Base-by-base conservation (phyloP, 202 grass and related monocot genomes). In the Schoenoplectus tabernaemontani region DNA sequence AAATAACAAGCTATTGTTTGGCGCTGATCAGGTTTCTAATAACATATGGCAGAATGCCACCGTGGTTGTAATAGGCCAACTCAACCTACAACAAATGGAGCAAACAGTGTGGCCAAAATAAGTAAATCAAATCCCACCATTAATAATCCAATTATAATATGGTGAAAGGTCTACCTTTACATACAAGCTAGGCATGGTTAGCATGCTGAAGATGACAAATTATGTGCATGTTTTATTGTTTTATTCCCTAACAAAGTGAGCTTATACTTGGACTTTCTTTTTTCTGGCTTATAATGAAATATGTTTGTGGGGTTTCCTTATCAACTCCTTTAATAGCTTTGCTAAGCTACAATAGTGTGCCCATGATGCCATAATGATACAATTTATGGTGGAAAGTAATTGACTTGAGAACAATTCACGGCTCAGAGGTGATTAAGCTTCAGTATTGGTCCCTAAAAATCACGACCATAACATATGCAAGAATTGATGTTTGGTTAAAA, bases 21-120 rank as follows among this genome's bases (percentile, higher is more conserved):
- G 85, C 84, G 2, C 77, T 82, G 70, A 74, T 74, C 70, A 88
- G 66, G 81, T 93, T 92, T 26, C 95, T 82, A 72, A 89, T 90
- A 26, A 95, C 95, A 77, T 83, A 98, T 22, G 95, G 95, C 24
- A 98, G 85, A 86, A 98, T 98, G 20, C 95, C 95, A 24, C 95
- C 95, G 13, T 98, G 79, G 53, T 93, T 83, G 78, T 92, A 98
- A 82, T 98, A 98, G 13, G 91, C 95, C 41, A 98, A 80, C 81
- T 98, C 95, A 89, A 98, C 95, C 95, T 98, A 76, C 59, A 83
- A 6, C 11, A 77, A 26, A 24, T 24, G 9, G 28, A 81, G 15
- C n/a, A 50, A 50, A 57, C 37, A 34, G 20, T 50, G 23, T 16
- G 11, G 42, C 22, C 51, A 42, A 9, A 64, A 71, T 75, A 77